Percentiles rank a stretch among this genome's conserved stretches.
Conservation (phyloP, 140 eudicot species). For the Flaveria floridana region DNA sequence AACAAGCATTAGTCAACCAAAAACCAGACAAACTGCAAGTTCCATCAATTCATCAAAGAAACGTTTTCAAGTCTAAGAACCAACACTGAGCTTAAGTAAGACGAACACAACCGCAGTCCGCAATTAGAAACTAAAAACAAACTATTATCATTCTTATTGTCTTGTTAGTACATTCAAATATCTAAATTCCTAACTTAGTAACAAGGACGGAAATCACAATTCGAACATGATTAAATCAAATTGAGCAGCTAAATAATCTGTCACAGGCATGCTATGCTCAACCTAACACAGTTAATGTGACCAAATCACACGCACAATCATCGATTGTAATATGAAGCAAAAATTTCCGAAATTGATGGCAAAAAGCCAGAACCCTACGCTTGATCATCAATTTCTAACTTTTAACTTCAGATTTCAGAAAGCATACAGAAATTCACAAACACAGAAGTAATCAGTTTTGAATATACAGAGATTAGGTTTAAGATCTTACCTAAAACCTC, state of each 20-base stretch:
- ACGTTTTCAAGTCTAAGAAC: too few species aligned
- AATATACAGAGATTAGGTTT: neutral
- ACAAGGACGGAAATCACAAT: neutral
- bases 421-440: neutral
- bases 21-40: too few species aligned
- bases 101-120: neutral
- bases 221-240: neutral
- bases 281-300: neutral
- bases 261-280: neutral
- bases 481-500: constrained; percentile 20
- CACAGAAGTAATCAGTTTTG: neutral
- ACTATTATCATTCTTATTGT: too few species aligned
- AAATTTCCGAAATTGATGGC: neutral
- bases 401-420: neutral
- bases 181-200: too few species aligned
- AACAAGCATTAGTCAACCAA: too few species aligned
- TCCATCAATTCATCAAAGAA: neutral
- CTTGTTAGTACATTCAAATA: too few species aligned
- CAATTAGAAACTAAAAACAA: neutral
- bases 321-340: neutral
- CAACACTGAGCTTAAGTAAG: too few species aligned
- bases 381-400: constrained; percentile 9
- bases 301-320: neutral
- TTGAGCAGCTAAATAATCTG: constrained; percentile 1
- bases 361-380: constrained; percentile 5